A percentile compares a stretch with the other conserved stretches of the same genome.
Conservation (phyloP, 1,139 yeast genomes). For the Diutina sp. region DNA sequence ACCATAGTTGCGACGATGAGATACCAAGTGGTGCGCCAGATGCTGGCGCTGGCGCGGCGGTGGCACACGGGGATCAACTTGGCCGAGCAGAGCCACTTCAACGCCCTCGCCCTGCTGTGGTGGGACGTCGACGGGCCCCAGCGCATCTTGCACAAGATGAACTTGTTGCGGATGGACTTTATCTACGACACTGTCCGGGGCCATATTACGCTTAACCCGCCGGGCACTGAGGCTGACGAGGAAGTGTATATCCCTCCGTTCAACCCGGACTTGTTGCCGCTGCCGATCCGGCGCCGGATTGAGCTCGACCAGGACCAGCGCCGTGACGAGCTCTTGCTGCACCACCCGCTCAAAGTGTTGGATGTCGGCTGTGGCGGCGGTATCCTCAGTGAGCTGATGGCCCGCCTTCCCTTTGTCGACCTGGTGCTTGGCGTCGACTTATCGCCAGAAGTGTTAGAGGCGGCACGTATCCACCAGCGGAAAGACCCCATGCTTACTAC, state of each 20-base stretch:
- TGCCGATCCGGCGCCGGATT: slow-evolving; percentile 32
- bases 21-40: background rate
- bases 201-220: slow-evolving; percentile 30
- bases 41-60: background rate
- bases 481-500: slow-evolving; percentile 49
- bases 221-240: slow-evolving; percentile 24
- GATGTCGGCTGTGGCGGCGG: slow-evolving; percentile 99
- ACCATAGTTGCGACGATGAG: background rate
- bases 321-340: slow-evolving; percentile 23
- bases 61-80: slow-evolving; percentile 6
- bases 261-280: slow-evolving; percentile 53
- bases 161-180: slow-evolving; percentile 77
- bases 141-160: slow-evolving; percentile 89
- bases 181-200: slow-evolving; percentile 46
- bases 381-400: slow-evolving; percentile 73
- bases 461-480: slow-evolving; percentile 57
- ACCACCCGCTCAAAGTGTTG: slow-evolving; percentile 36
- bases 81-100: slow-evolving; percentile 67
- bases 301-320: slow-evolving; percentile 33
- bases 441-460: slow-evolving; percentile 68
- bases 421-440: slow-evolving; percentile 75
- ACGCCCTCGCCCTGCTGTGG: slow-evolving; percentile 80
- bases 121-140: slow-evolving; percentile 96
- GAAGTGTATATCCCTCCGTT: slow-evolving; percentile 70
- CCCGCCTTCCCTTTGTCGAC: slow-evolving; percentile 53